phyloP scores from a whole-genome alignment of 192 early-diverging fungal genomes.

The Backusella mclennaniae region DNA sequence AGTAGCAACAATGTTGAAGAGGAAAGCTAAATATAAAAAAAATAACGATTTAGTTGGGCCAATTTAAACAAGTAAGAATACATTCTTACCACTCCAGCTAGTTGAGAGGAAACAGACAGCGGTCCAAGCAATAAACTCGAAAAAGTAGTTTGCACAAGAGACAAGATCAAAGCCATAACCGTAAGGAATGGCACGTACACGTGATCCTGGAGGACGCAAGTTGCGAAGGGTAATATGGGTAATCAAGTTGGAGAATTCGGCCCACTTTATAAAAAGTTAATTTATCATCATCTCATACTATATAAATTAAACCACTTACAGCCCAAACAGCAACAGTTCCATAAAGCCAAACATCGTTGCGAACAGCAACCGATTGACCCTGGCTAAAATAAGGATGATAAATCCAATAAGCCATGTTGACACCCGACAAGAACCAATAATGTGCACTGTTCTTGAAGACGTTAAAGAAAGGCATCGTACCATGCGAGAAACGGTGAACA shows the following conservation, averaged over 20 bases:
- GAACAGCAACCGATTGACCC: conserved; percentile 45
- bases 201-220: conserved; percentile 87
- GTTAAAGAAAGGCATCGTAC: conserved; percentile 94
- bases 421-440: conserved; percentile 86
- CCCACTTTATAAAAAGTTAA: conserved; percentile 45
- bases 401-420: conserved; percentile 83
- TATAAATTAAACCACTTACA: conserved; percentile 40
- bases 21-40: conserved; percentile 35
- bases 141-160: conserved; percentile 92
- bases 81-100: conserved; percentile 51
- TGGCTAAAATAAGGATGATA: conserved; percentile 78
- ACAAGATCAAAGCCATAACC: conserved; percentile 92
- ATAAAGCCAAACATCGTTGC: conserved; percentile 41
- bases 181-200: conserved; percentile 80
- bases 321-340: conserved; percentile 51
- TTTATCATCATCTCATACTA: not conserved
- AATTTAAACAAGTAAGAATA: too few relatives aligned
- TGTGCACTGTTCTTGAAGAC: conserved; percentile 95
- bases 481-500: conserved; percentile 91
- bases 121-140: conserved; percentile 84
- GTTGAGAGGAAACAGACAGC: conserved; percentile 72
- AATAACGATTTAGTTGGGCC: not conserved
- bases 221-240: conserved; percentile 88
- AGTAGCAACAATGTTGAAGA: conserved; percentile 70
- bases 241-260: conserved; percentile 80